These are phyloP conservation scores for Dactylellina parvicollis DNA, from an alignment of 2,329 filamentous ascomycete species.

Conservation along the genomic window DNA sequence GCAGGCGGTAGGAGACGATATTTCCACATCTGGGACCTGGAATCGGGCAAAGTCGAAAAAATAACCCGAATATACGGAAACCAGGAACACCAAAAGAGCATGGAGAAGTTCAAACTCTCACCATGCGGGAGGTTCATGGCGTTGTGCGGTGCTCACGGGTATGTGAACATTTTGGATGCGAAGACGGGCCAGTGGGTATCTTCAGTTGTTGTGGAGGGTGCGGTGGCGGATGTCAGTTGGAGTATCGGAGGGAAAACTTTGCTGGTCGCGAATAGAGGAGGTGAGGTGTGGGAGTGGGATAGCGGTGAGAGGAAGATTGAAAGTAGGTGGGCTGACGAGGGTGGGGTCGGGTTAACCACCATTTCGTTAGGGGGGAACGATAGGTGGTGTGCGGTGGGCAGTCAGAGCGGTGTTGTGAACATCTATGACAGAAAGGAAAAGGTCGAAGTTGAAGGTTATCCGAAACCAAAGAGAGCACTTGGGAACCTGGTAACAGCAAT, in stretches of 20 bases:
- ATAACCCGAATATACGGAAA: slow-evolving; percentile 78
- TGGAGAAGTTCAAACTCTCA: slow-evolving; percentile 89
- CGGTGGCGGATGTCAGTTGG: slow-evolving; percentile 91
- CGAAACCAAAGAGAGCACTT: slow-evolving; percentile 76
- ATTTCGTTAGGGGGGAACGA: slow-evolving; percentile 83
- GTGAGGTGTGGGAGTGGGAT: slow-evolving; percentile 90
- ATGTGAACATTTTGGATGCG: slow-evolving; percentile 84
- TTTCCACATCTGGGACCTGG: slow-evolving; percentile 93
- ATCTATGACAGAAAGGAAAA: slow-evolving; percentile 79
- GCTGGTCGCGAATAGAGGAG: slow-evolving; percentile 83
- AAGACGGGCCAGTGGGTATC: slow-evolving; percentile 86
- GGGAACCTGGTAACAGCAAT: slow-evolving; percentile 89
- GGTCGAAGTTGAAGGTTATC: slow-evolving; percentile 69
- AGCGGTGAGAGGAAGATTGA: slow-evolving; percentile 75
- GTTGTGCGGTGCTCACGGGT: slow-evolving; percentile 79
- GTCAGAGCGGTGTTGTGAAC: slow-evolving; percentile 87
- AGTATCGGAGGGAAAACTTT: slow-evolving; percentile 77
- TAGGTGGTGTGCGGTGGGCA: slow-evolving; percentile 88
- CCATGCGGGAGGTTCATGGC: slow-evolving; percentile 89
- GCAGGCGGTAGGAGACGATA: slow-evolving; percentile 87
- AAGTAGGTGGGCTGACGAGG: slow-evolving; percentile 88
- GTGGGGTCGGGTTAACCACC: slow-evolving; percentile 84
- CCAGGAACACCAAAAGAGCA: slow-evolving; percentile 77
- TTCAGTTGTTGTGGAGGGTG: slow-evolving; percentile 83
- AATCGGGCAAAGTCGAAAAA: slow-evolving; percentile 83